A percentile compares a stretch with the other conserved stretches of the same genome.
Conservation (phyloP, 2,329 filamentous ascomycete species). For the Arthrobotrys sphaeroides region DNA sequence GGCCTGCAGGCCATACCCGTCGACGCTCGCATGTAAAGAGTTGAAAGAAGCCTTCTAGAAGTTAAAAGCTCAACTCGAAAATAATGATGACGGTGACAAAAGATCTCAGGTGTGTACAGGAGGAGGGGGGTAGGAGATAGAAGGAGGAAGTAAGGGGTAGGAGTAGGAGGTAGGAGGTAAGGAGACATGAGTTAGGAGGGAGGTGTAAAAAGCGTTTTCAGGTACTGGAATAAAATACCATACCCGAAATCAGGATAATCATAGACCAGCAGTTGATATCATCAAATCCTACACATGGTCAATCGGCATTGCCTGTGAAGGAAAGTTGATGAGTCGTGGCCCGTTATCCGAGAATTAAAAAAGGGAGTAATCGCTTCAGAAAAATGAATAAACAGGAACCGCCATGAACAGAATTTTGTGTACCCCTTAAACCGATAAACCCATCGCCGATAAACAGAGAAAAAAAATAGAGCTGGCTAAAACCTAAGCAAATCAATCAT, state of each 20-base stretch:
- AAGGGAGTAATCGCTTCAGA: neutral
- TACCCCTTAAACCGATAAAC: slow-evolving; percentile 10
- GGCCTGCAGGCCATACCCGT: neutral
- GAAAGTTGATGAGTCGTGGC: neutral
- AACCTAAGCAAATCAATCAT: neutral
- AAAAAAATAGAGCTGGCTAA: neutral
- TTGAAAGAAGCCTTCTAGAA: neutral
- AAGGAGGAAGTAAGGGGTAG: neutral
- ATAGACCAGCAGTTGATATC: neutral
- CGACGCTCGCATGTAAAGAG: neutral
- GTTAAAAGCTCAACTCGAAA: neutral
- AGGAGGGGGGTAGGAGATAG: neutral
- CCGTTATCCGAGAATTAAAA: neutral
- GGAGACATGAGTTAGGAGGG: too few relatives aligned
- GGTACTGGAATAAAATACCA: neutral
- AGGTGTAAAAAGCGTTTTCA: too few relatives aligned
- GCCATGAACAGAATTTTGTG: slow-evolving; percentile 1
- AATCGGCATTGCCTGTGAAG: neutral
- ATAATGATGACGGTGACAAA: neutral
- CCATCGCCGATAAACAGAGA: slow-evolving; percentile 22
- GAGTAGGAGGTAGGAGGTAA: too few relatives aligned
- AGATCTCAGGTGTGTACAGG: too few relatives aligned
- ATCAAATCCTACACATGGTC: neutral
- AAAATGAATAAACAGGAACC: neutral
- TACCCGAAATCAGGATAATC: neutral